Base-by-base conservation (phyloP, 495 filamentous ascomycete species). In the Aspergillus affinis region DNA sequence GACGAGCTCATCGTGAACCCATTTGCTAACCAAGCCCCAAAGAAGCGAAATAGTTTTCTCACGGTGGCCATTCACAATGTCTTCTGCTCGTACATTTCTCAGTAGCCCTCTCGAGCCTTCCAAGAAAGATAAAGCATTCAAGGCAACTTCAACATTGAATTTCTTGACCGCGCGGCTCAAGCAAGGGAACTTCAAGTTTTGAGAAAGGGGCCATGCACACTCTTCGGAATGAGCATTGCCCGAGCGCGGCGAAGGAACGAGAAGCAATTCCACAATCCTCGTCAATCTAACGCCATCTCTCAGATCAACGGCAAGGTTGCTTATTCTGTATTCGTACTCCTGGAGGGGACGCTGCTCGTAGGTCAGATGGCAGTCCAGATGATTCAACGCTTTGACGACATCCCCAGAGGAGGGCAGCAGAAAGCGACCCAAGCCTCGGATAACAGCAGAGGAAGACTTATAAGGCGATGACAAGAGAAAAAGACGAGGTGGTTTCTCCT, bases 51-150 rank as follows among this genome's bases (percentile, higher is more conserved):
- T 75, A 3, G 86, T 88, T 70, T 84, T 88, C 63, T 90, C 87
- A 29, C 87, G 81, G 59, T 87, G 82, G 6, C 87, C 87, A 62
- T 89, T 81, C 6, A 89, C 83, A 46, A 89, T 84, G 47, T 90
- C 85, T 48, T 85, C 83, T 1, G 86, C 77, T 19, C 69, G 76
- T 19, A 86, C 64, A n/a, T 72, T 66, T 20, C 71, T 61, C 18
- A 77, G 58, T 27, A 79, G 67, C 4, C 57, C 45, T 2, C 61
- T 65, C 9, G 76, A 68, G 4, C 77, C 76, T 17, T 66, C 64
- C 4, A 78, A 68, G 12, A 75, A 74, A 5, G 67, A 58, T 26
- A 89, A 67, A 1, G 86, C 82, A 45, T 74, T 70, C 3, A 90
- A 68, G 1, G 83, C 82, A n/a, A 88, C 67, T 59, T 81, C 77